Conservation (phyloP, 441 rosid genomes). For the Melastoma candidum region DNA sequence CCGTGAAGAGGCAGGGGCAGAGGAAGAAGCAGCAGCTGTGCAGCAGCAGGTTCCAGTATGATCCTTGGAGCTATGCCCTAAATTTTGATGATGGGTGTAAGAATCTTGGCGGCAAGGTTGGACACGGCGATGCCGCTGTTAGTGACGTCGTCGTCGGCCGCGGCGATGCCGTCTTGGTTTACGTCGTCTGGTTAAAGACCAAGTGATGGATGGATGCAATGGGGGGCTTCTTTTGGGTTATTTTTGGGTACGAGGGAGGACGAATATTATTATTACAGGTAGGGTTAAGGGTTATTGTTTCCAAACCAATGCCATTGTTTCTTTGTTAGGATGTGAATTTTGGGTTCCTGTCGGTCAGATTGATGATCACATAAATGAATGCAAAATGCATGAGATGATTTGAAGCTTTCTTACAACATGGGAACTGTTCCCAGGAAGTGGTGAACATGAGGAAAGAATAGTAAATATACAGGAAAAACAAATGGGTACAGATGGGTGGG, state of each 20-base stretch:
- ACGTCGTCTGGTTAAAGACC: constrained; percentile 36
- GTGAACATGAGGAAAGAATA: too few relatives aligned
- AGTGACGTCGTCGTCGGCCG: constrained; percentile 3
- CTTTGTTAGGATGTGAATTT: too few relatives aligned
- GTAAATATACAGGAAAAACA: too few relatives aligned
- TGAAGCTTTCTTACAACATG: too few relatives aligned
- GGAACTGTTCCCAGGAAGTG: too few relatives aligned
- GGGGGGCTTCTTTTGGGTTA: neutral
- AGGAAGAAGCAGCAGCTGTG: constrained; percentile 21
- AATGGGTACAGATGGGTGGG: too few relatives aligned
- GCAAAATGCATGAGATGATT: too few relatives aligned
- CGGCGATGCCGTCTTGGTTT: constrained; percentile 19
- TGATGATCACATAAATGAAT: too few relatives aligned
- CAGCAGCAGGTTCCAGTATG: constrained; percentile 58
- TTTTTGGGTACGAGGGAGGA: neutral
- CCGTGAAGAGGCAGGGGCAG: neutral
- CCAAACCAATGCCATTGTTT: too few relatives aligned
- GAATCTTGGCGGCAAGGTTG: neutral
- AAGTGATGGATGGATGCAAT: neutral
- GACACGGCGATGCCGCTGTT: neutral
- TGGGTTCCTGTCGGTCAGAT: too few relatives aligned
- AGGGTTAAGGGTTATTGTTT: too few relatives aligned
- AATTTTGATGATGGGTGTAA: constrained; percentile 70
- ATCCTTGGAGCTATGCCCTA: constrained; percentile 88
- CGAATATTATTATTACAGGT: too few relatives aligned